A percentile compares a stretch with the other conserved stretches of the same genome.
These are phyloP conservation scores for Pelargonium fulgidum DNA, from an alignment of 441 rosid genomes.

Conservation along the genomic window DNA sequence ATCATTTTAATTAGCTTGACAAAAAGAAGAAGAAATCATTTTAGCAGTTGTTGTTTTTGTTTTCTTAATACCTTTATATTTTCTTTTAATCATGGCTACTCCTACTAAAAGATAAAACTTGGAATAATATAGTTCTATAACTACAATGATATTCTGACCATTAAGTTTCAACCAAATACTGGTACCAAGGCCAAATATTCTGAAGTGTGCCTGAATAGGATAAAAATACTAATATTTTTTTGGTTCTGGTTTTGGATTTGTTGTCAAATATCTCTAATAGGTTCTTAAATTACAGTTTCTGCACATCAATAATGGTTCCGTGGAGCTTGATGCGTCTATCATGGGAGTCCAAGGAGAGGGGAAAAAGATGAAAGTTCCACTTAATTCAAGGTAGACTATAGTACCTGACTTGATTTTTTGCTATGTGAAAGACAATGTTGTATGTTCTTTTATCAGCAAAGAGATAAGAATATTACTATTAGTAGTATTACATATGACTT, in stretches of 20 bases:
- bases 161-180: background rate
- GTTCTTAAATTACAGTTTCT: slow-evolving; percentile 44
- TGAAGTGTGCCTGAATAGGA: too few species aligned
- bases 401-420: slow-evolving; percentile 5
- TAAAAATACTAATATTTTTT: too few species aligned
- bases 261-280: slow-evolving; percentile 30
- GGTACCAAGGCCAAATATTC: too few species aligned
- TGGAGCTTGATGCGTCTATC: slow-evolving; percentile 81
- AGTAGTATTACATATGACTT: too few species aligned
- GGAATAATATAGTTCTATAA: background rate
- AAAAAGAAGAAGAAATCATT: too few species aligned
- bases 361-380: slow-evolving; percentile 82
- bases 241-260: slow-evolving; percentile 14
- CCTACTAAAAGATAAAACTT: background rate
- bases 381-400: slow-evolving; percentile 70
- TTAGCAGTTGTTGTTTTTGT: background rate
- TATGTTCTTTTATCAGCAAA: too few species aligned
- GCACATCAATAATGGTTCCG: slow-evolving; percentile 72
- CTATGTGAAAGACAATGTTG: background rate
- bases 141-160: background rate
- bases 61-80: background rate
- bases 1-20: background rate
- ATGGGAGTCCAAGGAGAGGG: slow-evolving; percentile 90
- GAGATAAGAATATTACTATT: too few species aligned
- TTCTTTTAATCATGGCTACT: background rate